phyloP scores from a whole-genome alignment of 2,329 filamentous ascomycete species.

The Penicillium sp. region DNA sequence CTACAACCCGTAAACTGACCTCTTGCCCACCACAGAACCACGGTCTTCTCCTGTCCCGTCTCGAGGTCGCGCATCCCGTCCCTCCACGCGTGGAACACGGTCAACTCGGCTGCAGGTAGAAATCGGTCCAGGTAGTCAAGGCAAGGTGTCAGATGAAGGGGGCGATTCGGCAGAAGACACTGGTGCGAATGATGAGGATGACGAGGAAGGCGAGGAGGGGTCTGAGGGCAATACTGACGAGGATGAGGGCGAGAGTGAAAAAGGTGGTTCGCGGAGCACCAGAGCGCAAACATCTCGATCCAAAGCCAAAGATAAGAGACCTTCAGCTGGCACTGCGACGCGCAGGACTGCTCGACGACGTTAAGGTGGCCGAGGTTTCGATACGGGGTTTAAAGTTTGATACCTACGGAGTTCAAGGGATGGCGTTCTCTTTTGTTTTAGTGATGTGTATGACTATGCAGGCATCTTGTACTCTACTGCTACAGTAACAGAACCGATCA shows the following conservation, averaged over 20 bases:
- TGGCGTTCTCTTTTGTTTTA: slow-evolving; percentile 10
- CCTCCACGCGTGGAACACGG: slow-evolving; percentile 37
- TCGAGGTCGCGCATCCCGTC: slow-evolving; percentile 38
- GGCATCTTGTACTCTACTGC: neutral
- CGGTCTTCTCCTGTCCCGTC: slow-evolving; percentile 45
- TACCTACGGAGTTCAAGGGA: slow-evolving; percentile 24
- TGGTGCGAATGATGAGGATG: slow-evolving; percentile 38
- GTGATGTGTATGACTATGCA: slow-evolving; percentile 8
- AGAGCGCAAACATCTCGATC: slow-evolving; percentile 36
- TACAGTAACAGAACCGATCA: neutral
- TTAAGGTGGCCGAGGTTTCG: slow-evolving; percentile 14
- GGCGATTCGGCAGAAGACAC: slow-evolving; percentile 39
- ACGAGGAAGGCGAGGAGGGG: slow-evolving; percentile 39
- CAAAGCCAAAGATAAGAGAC: slow-evolving; percentile 38
- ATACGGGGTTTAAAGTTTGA: slow-evolving; percentile 17
- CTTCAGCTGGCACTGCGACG: slow-evolving; percentile 32
- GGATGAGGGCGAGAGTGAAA: slow-evolving; percentile 34
- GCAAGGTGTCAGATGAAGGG: slow-evolving; percentile 38
- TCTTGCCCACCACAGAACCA: slow-evolving; percentile 32
- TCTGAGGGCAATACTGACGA: slow-evolving; percentile 41
- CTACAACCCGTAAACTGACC: slow-evolving; percentile 1
- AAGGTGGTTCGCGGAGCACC: slow-evolving; percentile 39
- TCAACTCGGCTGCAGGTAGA: slow-evolving; percentile 42
- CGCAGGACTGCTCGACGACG: slow-evolving; percentile 39
- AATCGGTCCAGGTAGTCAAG: slow-evolving; percentile 30